These are phyloP conservation scores for Adansonia digitata DNA, from an alignment of 345 rosid genomes.

Conservation along the genomic window DNA sequence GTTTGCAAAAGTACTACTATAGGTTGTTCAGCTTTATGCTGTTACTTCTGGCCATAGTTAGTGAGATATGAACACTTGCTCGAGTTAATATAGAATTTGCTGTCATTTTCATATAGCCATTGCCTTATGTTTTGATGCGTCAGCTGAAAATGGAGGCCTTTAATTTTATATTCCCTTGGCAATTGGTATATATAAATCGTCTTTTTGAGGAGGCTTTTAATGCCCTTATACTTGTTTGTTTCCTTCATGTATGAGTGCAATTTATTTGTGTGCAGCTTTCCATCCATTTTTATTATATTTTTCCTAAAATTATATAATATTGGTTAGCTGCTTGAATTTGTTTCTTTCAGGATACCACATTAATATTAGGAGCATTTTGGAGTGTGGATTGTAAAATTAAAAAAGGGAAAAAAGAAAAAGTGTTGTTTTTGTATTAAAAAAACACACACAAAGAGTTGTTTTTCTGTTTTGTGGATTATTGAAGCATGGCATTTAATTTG, in stretches of 20 bases:
- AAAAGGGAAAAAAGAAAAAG: neutral
- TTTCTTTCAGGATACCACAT: neutral
- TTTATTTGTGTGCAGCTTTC: neutral
- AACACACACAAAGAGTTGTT: neutral
- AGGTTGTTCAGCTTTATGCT: too few species aligned
- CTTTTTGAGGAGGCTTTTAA: neutral
- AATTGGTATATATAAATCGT: neutral
- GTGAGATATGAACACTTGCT: neutral
- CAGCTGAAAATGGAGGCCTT: neutral
- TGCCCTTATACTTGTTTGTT: neutral
- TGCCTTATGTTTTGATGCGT: neutral
- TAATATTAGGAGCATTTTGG: conserved; percentile 1
- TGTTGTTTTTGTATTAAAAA: neutral
- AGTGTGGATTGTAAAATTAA: neutral
- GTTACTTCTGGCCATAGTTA: neutral
- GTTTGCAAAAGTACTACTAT: neutral
- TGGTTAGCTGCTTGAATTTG: neutral
- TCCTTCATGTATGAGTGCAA: neutral
- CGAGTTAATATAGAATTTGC: neutral
- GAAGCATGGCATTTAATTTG: neutral
- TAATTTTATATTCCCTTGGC: neutral
- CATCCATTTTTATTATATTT: neutral
- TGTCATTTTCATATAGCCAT: neutral
- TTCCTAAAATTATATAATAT: neutral
- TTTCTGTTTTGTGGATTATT: neutral